Conservation (phyloP, 1,139 yeast genomes). For the Diutina pseudorugosa region DNA sequence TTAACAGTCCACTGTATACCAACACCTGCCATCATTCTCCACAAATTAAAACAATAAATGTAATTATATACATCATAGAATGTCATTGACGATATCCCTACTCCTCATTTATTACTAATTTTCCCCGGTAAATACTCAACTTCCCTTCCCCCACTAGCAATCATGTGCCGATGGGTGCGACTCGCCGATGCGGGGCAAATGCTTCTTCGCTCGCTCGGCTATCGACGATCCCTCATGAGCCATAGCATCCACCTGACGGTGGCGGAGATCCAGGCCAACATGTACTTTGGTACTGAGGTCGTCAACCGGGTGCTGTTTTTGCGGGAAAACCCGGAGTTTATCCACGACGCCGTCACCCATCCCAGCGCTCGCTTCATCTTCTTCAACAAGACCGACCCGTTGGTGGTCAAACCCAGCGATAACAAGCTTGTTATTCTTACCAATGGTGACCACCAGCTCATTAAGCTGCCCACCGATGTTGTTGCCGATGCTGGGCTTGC, state of each 20-base stretch:
- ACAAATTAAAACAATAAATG: too few relatives aligned
- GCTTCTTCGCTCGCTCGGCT: neutral
- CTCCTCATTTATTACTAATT: too few relatives aligned
- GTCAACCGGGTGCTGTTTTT: slow-evolving; percentile 74
- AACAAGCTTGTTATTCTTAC: slow-evolving; percentile 21
- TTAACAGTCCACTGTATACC: too few relatives aligned
- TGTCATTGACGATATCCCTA: too few relatives aligned
- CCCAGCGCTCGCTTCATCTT: slow-evolving; percentile 47
- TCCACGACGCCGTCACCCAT: slow-evolving; percentile 38
- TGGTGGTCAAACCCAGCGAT: slow-evolving; percentile 18
- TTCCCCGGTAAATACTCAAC: too few relatives aligned
- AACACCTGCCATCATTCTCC: too few relatives aligned
- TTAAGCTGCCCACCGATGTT: slow-evolving; percentile 11
- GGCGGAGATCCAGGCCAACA: neutral
- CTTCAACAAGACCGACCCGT: slow-evolving; percentile 24
- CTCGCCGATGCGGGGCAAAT: neutral
- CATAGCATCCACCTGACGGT: neutral
- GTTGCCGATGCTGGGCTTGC: slow-evolving; percentile 13
- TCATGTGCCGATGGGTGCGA: neutral
- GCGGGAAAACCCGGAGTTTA: slow-evolving; percentile 52
- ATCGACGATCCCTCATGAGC: neutral
- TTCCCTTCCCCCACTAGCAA: too few relatives aligned
- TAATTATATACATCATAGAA: too few relatives aligned
- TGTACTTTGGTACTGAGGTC: slow-evolving; percentile 38
- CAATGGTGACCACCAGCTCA: slow-evolving; percentile 16